Evolutionary conservation across 2,329 filamentous ascomycete species (phyloP).

Genomic region (Colletotrichum eremochloae): DNA sequence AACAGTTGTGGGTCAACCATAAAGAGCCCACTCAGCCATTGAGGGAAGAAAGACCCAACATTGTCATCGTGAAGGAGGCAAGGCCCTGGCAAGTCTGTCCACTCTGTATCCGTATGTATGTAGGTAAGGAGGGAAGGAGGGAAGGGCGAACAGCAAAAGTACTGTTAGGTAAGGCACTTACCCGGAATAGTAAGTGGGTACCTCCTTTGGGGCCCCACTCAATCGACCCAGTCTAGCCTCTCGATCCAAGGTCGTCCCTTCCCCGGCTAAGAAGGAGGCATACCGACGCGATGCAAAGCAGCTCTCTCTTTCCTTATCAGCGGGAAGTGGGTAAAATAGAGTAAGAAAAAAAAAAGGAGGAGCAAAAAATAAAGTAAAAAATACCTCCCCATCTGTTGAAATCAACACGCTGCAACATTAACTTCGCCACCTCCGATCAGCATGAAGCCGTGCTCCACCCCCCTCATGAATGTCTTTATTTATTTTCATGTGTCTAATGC

Average conservation of each 20-base stretch:
- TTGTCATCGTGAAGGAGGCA: constrained; percentile 5
- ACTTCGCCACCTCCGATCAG: constrained; percentile 20
- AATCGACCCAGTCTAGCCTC: constrained; percentile 22
- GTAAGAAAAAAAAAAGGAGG: neutral
- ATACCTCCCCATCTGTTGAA: neutral
- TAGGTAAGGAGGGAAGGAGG: neutral
- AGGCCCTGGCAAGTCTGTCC: neutral
- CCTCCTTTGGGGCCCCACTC: neutral
- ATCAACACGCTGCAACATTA: constrained; percentile 25
- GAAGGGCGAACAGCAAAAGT: neutral
- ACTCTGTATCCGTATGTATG: neutral
- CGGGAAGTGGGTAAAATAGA: neutral
- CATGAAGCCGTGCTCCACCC: neutral
- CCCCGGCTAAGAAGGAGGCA: constrained; percentile 1
- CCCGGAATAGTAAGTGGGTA: neutral
- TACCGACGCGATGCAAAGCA: neutral
- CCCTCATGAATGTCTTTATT: neutral
- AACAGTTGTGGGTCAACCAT: constrained; percentile 1
- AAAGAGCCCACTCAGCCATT: too few species aligned
- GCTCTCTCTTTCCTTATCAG: neutral
- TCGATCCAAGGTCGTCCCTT: neutral
- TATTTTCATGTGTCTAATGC: too few species aligned
- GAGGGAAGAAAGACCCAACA: neutral
- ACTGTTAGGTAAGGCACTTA: too few species aligned
- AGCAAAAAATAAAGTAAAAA: too few species aligned